Percentiles rank a stretch among this genome's conserved stretches.
Evolutionary conservation across 2,329 filamentous ascomycete species (phyloP).

Genomic region (Colletotrichum gigasporum): DNA sequence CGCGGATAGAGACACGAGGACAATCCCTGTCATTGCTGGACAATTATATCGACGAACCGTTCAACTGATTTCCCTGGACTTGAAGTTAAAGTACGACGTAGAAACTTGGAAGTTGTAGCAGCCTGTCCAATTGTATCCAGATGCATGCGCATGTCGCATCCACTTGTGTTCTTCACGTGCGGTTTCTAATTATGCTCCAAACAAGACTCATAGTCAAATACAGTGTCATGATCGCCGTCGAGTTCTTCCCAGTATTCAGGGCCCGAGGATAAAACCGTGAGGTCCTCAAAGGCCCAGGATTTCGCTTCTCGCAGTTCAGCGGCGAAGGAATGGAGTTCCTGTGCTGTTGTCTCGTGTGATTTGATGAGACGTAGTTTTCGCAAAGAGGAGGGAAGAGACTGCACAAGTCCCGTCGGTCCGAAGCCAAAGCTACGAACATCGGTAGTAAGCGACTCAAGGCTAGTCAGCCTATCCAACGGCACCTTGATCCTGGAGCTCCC

Average conservation of each 20-base stretch:
- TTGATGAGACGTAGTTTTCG: background rate
- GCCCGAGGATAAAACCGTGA: background rate
- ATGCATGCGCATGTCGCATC: too few species aligned
- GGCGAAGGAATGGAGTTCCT: background rate
- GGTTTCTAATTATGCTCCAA: too few species aligned
- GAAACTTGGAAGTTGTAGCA: too few species aligned
- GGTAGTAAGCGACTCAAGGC: constrained; percentile 13
- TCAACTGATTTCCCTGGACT: too few species aligned
- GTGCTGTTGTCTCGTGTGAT: background rate
- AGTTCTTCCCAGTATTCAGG: constrained; percentile 10
- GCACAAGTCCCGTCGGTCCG: background rate
- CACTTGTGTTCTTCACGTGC: too few species aligned
- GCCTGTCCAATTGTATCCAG: too few species aligned
- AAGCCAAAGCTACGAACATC: constrained; percentile 7
- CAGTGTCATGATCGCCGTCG: constrained; percentile 1
- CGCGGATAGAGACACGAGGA: too few species aligned
- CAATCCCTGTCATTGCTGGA: too few species aligned
- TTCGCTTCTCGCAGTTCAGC: background rate
- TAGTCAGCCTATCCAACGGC: background rate
- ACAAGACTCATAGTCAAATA: background rate
- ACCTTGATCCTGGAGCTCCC: background rate
- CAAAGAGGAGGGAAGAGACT: background rate
- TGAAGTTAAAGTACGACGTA: too few species aligned
- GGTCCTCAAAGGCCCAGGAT: background rate
- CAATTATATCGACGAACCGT: too few species aligned